These are phyloP conservation scores for Monilinia vaccinii-corymbosi DNA, from an alignment of 2,329 filamentous ascomycete genomes.

Conservation along the genomic window DNA sequence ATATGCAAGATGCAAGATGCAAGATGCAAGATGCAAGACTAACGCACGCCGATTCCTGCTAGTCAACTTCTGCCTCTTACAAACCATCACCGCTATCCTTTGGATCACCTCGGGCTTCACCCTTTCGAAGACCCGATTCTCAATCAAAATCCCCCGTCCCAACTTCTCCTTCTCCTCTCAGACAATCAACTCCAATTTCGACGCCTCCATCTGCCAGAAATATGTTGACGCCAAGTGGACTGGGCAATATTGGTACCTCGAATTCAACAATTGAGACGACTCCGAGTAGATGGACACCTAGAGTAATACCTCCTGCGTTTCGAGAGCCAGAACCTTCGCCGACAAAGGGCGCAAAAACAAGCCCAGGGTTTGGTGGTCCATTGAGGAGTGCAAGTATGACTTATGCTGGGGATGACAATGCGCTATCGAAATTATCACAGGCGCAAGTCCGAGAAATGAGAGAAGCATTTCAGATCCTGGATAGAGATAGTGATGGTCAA, in stretches of 20 bases:
- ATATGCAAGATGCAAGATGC: no score
- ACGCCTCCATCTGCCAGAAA: constrained; percentile 51
- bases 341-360: constrained; percentile 23
- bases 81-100: constrained; percentile 66
- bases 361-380: constrained; percentile 25
- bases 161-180: constrained; percentile 55
- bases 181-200: constrained; percentile 49
- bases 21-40: constrained; percentile 2
- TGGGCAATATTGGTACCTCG: constrained; percentile 32
- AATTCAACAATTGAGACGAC: constrained; percentile 27
- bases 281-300: constrained; percentile 22
- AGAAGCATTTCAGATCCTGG: constrained; percentile 88
- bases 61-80: constrained; percentile 39
- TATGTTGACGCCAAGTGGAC: constrained; percentile 33
- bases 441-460: constrained; percentile 79
- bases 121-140: constrained; percentile 53
- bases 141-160: constrained; percentile 45
- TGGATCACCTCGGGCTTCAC: constrained; percentile 59
- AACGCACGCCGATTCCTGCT: neutral
- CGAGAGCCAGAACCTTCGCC: constrained; percentile 29
- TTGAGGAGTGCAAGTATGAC: constrained; percentile 13
- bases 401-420: constrained; percentile 32
- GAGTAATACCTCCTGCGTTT: constrained; percentile 27
- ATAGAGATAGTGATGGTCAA: constrained; percentile 76
- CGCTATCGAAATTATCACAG: constrained; percentile 66